Evolutionary conservation across 2,329 filamentous ascomycete species (phyloP).

Genomic region (Stagonosporopsis cucurbitacearum): DNA sequence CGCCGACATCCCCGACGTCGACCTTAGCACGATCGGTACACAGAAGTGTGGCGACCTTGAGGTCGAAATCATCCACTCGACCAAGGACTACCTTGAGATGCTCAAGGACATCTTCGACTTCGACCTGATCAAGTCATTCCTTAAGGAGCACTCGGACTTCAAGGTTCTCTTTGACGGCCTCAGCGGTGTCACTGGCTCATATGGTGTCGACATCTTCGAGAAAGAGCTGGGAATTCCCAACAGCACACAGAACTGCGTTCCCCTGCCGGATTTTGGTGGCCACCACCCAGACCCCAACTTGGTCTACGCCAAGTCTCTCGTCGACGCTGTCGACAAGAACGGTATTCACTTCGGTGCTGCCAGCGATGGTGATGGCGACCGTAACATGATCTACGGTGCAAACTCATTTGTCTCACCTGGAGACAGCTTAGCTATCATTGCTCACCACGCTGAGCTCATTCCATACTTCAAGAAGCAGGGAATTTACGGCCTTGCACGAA

Average conservation of each 20-base stretch:
- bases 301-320: conserved; percentile 92
- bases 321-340: conserved; percentile 90
- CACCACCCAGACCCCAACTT: conserved; percentile 98
- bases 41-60: conserved; percentile 85
- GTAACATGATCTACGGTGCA: conserved; percentile 99
- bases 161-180: conserved; percentile 96
- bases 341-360: conserved; percentile 95
- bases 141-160: conserved; percentile 85
- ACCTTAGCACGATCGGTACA: conserved; percentile 81
- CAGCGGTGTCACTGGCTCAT: conserved; percentile 92
- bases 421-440: conserved; percentile 97
- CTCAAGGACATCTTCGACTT: conserved; percentile 99
- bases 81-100: conserved; percentile 89
- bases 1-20: conserved; percentile 82
- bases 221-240: conserved; percentile 84
- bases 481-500: conserved; percentile 91
- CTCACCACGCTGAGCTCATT: conserved; percentile 93
- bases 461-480: conserved; percentile 99
- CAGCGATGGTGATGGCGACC: conserved; percentile 95
- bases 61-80: conserved; percentile 94
- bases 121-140: conserved; percentile 91
- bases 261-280: conserved; percentile 93
- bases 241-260: conserved; percentile 89
- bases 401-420: conserved; percentile 96
- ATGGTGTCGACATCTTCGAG: conserved; percentile 93